These are phyloP conservation scores for Russula sp. DNA, from an alignment of 768 basidiomycete genomes.

Conservation along the genomic window DNA sequence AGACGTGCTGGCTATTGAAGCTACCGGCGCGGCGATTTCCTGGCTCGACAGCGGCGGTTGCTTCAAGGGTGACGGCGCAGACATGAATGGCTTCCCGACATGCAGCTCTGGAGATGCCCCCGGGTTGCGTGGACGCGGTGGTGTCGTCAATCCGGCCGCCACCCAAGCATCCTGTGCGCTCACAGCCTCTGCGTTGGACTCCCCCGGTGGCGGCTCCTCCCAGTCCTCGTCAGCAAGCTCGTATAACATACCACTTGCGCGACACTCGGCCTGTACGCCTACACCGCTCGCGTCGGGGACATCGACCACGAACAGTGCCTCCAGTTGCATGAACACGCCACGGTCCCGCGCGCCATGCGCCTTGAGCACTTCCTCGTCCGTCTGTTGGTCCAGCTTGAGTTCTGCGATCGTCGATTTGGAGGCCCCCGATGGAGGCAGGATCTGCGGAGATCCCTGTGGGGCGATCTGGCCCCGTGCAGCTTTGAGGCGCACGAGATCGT, in stretches of 20 bases:
- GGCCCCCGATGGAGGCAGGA: conserved; percentile 57
- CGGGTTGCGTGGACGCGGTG: background rate
- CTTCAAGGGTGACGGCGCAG: conserved; percentile 29
- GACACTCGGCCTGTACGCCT: conserved; percentile 44
- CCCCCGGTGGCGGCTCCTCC: conserved; percentile 33
- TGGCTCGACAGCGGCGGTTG: conserved; percentile 28
- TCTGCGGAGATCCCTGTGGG: conserved; percentile 52
- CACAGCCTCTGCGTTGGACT: conserved; percentile 17
- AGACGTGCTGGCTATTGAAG: background rate
- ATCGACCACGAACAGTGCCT: conserved; percentile 59
- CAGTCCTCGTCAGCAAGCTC: conserved; percentile 74
- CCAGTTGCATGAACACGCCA: conserved; percentile 66
- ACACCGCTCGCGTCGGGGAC: conserved; percentile 35
- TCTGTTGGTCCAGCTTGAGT: conserved; percentile 13
- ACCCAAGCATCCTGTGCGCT: conserved; percentile 13
- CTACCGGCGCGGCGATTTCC: conserved; percentile 19
- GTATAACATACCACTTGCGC: conserved; percentile 67
- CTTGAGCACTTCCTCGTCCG: conserved; percentile 7
- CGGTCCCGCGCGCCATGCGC: conserved; percentile 47
- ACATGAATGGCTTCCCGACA: conserved; percentile 25
- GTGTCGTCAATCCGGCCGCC: conserved; percentile 6
- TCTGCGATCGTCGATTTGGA: conserved; percentile 22
- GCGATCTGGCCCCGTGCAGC: conserved; percentile 59
- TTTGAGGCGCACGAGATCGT: conserved; percentile 77
- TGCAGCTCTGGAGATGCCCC: conserved; percentile 12